A percentile compares a stretch with the other conserved stretches of the same genome.
phyloP scores from a whole-genome alignment of 225 moss, liverwort and hornwort species.

The Thuidium tamariscinum region DNA sequence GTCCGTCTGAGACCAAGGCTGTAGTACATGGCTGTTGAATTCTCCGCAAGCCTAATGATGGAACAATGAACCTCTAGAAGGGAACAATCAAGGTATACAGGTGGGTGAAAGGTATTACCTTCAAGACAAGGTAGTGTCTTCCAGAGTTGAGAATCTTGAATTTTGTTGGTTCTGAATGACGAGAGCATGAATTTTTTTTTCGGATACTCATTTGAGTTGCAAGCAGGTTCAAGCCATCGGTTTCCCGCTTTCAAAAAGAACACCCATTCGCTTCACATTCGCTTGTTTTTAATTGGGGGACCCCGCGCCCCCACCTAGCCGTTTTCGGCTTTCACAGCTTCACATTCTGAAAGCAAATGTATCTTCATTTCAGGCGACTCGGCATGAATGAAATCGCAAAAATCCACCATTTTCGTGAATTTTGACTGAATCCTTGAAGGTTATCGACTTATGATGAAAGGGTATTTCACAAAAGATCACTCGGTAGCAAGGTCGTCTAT shows the following conservation, averaged over 20 bases:
- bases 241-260: background rate
- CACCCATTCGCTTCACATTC: background rate
- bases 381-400: background rate
- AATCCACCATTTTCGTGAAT: background rate
- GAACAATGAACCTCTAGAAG: background rate
- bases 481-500: background rate
- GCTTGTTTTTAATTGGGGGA: too few species aligned
- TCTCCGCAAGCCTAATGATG: background rate
- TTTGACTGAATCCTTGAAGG: background rate
- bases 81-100: background rate
- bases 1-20: constrained; percentile 23
- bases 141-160: background rate
- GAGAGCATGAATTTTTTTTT: background rate
- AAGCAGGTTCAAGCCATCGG: background rate
- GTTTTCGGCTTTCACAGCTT: too few species aligned
- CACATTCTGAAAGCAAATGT: background rate
- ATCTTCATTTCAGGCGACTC: too few species aligned
- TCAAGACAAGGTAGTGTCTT: background rate
- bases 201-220: background rate
- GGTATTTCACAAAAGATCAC: background rate
- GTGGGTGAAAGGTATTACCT: background rate
- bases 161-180: background rate
- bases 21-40: background rate
- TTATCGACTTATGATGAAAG: background rate
- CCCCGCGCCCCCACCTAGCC: too few species aligned